Conservation (phyloP, 2,329 filamentous ascomycete genomes). For the Clonostachys byssicola region DNA sequence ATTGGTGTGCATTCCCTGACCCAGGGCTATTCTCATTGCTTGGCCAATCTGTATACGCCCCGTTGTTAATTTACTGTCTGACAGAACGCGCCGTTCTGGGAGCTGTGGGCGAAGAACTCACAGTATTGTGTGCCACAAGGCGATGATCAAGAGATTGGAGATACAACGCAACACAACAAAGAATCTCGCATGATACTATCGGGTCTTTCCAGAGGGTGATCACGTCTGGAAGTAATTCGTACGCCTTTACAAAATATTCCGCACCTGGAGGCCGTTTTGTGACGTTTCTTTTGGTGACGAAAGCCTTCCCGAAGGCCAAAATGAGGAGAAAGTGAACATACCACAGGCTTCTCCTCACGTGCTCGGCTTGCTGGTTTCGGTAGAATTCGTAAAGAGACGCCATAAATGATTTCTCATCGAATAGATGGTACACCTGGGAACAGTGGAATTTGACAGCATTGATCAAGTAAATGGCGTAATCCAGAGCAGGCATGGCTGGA, state of each 20-base stretch:
- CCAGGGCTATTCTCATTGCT: constrained; percentile 43
- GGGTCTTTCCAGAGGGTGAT: constrained; percentile 33
- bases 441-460: constrained; percentile 54
- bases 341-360: not conserved
- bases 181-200: constrained; percentile 39
- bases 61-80: not conserved
- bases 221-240: not conserved
- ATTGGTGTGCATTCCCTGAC: constrained; percentile 46
- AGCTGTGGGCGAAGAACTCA: constrained; percentile 12
- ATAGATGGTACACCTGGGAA: constrained; percentile 47
- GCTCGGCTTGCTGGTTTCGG: not conserved
- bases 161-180: constrained; percentile 48
- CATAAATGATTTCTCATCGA: constrained; percentile 49
- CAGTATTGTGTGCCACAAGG: constrained; percentile 35
- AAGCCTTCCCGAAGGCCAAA: not conserved
- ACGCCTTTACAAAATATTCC: not conserved
- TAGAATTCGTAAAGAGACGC: constrained; percentile 19
- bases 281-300: constrained; percentile 15
- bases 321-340: not conserved
- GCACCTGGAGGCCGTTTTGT: constrained; percentile 15
- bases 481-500: constrained; percentile 37
- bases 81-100: not conserved
- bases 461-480: constrained; percentile 48
- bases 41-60: constrained; percentile 35
- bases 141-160: constrained; percentile 45